Evolutionary conservation across 2,329 filamentous ascomycete species (phyloP), one percentile per base, ranked within the genome.

Genomic region (Septoria linicola): DNA sequence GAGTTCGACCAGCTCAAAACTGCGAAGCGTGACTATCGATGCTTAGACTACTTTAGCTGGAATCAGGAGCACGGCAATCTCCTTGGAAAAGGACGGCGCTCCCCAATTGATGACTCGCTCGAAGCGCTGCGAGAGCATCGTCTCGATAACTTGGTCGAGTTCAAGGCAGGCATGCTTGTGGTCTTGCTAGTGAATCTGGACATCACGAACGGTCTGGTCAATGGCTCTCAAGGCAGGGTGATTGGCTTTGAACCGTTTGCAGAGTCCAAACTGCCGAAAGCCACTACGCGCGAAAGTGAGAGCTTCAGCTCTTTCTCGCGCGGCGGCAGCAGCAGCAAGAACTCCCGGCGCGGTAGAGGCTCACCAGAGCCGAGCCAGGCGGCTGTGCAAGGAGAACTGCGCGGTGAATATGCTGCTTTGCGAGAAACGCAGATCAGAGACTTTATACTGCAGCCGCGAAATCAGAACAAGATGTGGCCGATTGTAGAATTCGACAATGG

Each of bases 401-500:
- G 53, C 11, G 56, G 56, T 3, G 56, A 56, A 36, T 51, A 59
- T 42, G 53, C 50, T 13, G 13, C 25, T 4, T 21, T 56, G 2
- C 53, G 53, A n/a, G 49, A 59, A 47, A 39, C 14, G 17, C 53
- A 55, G 17, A 52, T 51, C 37, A 41, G 35, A 17, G 39, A 54
- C 3, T 59, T 56, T 36, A 53, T 59, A 1, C 7, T 47, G 16
- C 49, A 53, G 7, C 30, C 37, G 7, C 51, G 56, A 20, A 59
- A 59, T 21, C 35, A 42, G 20, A 40, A 49, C 16, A 56, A 52
- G 48, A 48, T 51, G 44, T 59, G 56, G 77, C 79, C 79, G 0
- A 63, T 80, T 1, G 79, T 84, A 2, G 58, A 60, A 0, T 85
- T 84, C 54, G 67, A 73, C 21, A 80, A 81, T 49, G 75, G 75